Evolutionary conservation across 2,329 filamentous ascomycete genomes (phyloP), one percentile per base, ranked within the genome.

Genomic region (Scleromitrula shiraiana): DNA sequence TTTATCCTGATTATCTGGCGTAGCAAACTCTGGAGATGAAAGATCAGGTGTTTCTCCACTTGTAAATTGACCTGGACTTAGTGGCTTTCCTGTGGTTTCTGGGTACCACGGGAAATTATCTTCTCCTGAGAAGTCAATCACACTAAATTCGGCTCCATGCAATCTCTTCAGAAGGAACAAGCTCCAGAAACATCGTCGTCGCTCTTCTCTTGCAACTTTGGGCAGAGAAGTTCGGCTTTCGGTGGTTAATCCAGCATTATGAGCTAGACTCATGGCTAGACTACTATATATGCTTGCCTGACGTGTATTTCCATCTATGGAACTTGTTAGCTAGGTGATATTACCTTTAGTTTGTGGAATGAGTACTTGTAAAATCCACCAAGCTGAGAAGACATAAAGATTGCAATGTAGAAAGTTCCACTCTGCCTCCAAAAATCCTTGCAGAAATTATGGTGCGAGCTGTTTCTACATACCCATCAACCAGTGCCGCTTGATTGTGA

Each of bases 251-350:
- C 68, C 69, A 5, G 70, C 68, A 51, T 67, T 70, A 41, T 70
- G 66, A 8, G 69, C 68, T 12, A 73, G 54, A 37, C 69, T 68
- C 63, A 70, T 68, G 1, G 70, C 70, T 17, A 72, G 58, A 39
- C 68, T 70, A 50, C 65, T 68, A 49, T 70, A 66, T 4, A 69
- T 65, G 45, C 66, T 70, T 33, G 70, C 67, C 38, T 68, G 65
- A 49, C 67, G 63, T 15, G 68, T 68, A 46, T 70, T 69, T n/a
- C 70, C 68, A 59, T 71, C 70, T 71, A 36, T 12, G 2, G 12
- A 41, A 19, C 1, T 4, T 2, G 4, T 42, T 7, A n/a, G n/a
- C 41, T 29, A 48, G 46, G 4, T 20, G 27, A 1, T 9, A 19
- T 26, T 40, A 12, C 14, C 10, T 12, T 17, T 4, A 22, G 9